These are phyloP conservation scores for Pseudonitzschia pungens DNA, from an alignment of 108 stramenopile genomes.

Conservation along the genomic window DNA sequence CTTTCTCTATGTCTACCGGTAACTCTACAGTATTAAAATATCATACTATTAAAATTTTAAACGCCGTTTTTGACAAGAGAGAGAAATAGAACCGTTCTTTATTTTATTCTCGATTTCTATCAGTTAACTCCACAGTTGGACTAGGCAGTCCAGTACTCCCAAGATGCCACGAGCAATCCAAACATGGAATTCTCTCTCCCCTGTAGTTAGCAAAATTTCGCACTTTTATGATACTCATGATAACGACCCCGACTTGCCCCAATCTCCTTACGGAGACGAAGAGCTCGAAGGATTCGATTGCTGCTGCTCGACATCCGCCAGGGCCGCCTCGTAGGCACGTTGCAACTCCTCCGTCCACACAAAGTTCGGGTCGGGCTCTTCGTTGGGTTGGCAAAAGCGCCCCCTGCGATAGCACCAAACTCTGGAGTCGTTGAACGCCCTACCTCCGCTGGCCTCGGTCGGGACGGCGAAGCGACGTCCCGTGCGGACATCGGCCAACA, in stretches of 20 bases:
- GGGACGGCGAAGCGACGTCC: constrained; percentile 86
- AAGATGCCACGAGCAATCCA: no score
- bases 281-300: not conserved
- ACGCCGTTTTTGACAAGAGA: no score
- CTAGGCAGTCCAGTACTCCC: no score
- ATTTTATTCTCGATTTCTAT: no score
- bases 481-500: constrained; percentile 69
- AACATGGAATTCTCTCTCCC: no score
- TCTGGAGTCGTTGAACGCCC: constrained; percentile 77
- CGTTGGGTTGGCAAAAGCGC: constrained; percentile 71
- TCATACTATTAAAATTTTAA: no score
- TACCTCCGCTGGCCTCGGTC: constrained; percentile 79
- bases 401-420: constrained; percentile 88
- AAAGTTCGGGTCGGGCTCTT: constrained; percentile 79
- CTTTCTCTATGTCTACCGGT: no score
- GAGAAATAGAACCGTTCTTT: no score
- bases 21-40: no score
- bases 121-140: no score
- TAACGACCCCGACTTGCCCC: not conserved
- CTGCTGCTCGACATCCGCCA: constrained; percentile 40
- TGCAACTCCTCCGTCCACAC: constrained; percentile 85
- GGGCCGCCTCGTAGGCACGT: constrained; percentile 62
- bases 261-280: not conserved
- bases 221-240: no score
- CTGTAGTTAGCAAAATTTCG: no score